These are phyloP conservation scores for Psilocybe mexicana DNA, from an alignment of 1,284 basidiomycete genomes.

Conservation along the genomic window DNA sequence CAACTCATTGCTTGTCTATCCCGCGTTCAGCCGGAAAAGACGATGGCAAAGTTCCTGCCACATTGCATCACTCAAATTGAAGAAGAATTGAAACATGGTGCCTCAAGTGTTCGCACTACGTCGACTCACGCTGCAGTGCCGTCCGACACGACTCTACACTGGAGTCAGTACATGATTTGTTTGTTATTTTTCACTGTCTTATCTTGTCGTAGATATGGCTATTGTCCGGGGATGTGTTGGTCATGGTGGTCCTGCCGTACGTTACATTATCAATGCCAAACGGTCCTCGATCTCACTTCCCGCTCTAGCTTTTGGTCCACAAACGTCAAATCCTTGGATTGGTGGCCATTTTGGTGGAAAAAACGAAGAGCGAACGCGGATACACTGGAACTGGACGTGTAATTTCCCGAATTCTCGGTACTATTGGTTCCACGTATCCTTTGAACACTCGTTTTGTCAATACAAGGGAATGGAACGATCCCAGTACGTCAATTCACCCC, in stretches of 20 bases:
- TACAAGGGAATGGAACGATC: constrained; percentile 76
- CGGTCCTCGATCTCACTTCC: background rate
- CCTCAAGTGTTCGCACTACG: constrained; percentile 90
- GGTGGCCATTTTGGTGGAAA: constrained; percentile 70
- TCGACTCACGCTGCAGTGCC: constrained; percentile 80
- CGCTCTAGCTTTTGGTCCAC: constrained; percentile 65
- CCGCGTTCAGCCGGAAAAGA: constrained; percentile 76
- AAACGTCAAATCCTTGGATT: constrained; percentile 71
- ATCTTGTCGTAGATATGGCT: constrained; percentile 57
- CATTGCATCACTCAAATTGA: constrained; percentile 82
- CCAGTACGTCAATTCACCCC: constrained; percentile 47
- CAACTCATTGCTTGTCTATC: constrained; percentile 89
- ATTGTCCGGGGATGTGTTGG: constrained; percentile 80
- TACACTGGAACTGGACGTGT: constrained; percentile 84
- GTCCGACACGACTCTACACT: constrained; percentile 92
- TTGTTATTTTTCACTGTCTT: background rate
- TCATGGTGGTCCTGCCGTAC: constrained; percentile 65
- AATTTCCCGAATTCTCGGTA: constrained; percentile 77
- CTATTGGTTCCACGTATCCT: constrained; percentile 80
- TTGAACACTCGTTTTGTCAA: constrained; percentile 86
- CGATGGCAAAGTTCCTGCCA: constrained; percentile 80
- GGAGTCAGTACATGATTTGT: constrained; percentile 64
- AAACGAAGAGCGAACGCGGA: constrained; percentile 88
- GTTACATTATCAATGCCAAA: constrained; percentile 23
- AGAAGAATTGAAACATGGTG: constrained; percentile 87